Evolutionary conservation across 164 flowering plant genomes (phyloP).

Genomic region (Nymphaea colorata): DNA sequence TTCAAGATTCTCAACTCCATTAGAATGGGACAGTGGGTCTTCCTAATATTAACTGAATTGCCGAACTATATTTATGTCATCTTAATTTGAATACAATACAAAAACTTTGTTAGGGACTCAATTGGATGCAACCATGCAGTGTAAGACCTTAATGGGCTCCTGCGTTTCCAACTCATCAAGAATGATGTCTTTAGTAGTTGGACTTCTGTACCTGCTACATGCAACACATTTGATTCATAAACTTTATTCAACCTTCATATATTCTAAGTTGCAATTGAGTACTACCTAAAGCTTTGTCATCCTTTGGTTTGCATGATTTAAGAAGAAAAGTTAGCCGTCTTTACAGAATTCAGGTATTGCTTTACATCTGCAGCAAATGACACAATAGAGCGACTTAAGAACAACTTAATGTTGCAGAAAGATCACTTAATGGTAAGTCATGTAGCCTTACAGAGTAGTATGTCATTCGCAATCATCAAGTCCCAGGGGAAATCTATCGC

Average conservation of each 20-base stretch:
- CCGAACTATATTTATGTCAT: too few species aligned
- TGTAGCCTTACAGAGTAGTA: slow-evolving; percentile 23
- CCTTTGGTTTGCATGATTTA: slow-evolving; percentile 39
- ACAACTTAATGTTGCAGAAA: not conserved
- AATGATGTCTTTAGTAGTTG: slow-evolving; percentile 51
- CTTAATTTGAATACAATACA: too few species aligned
- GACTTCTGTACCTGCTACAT: slow-evolving; percentile 15
- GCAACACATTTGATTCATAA: not conserved
- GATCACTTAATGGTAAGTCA: slow-evolving; percentile 20
- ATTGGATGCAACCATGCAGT: too few species aligned
- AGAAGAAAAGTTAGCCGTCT: slow-evolving; percentile 50
- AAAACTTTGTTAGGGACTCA: too few species aligned
- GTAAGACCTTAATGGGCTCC: slow-evolving; percentile 15
- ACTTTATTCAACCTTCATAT: not conserved
- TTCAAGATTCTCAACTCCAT: too few species aligned
- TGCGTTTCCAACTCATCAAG: slow-evolving; percentile 94
- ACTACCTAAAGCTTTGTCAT: slow-evolving; percentile 9
- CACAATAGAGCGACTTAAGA: not conserved
- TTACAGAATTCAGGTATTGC: slow-evolving; percentile 77
- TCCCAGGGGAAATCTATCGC: slow-evolving; percentile 97
- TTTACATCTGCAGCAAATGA: slow-evolving; percentile 51
- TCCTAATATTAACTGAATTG: too few species aligned
- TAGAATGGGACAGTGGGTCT: too few species aligned
- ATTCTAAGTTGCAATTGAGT: not conserved
- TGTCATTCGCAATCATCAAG: slow-evolving; percentile 85